These are phyloP conservation scores for Beauveria sp. DNA, from an alignment of 2,329 filamentous ascomycete species.

Conservation along the genomic window DNA sequence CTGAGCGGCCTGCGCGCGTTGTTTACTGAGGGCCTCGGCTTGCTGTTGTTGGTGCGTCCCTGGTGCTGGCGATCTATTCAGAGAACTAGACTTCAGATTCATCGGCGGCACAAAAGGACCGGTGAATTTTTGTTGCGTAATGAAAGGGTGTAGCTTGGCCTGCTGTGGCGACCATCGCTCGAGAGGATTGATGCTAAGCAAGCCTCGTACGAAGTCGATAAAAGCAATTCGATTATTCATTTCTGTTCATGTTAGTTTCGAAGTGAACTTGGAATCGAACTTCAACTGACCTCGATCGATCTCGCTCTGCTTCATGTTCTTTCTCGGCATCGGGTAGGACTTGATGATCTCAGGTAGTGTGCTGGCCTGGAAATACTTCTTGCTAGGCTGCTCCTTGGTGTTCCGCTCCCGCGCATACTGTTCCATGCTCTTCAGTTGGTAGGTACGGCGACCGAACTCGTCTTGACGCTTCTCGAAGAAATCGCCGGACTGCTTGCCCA, in stretches of 20 bases:
- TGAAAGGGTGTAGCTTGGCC: constrained; percentile 94
- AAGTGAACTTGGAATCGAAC: background rate
- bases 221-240: constrained; percentile 97
- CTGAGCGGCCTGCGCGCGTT: constrained; percentile 64
- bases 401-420: constrained; percentile 93
- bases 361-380: constrained; percentile 96
- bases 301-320: constrained; percentile 98
- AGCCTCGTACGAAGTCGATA: constrained; percentile 92
- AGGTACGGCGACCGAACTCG: constrained; percentile 85
- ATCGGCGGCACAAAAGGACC: constrained; percentile 94
- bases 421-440: constrained; percentile 93
- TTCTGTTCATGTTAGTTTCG: constrained; percentile 50
- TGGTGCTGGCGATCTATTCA: constrained; percentile 81
- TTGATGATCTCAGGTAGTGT: constrained; percentile 96
- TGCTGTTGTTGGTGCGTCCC: constrained; percentile 95
- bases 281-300: constrained; percentile 73
- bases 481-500: constrained; percentile 94
- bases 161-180: constrained; percentile 98
- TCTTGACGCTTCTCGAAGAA: constrained; percentile 93
- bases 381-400: constrained; percentile 97
- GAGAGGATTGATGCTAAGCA: constrained; percentile 89
- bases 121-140: constrained; percentile 95
- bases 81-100: constrained; percentile 83
- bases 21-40: constrained; percentile 88
- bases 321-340: constrained; percentile 94